Conservation (phyloP, 768 basidiomycete genomes). For the Russula dissimulans region DNA sequence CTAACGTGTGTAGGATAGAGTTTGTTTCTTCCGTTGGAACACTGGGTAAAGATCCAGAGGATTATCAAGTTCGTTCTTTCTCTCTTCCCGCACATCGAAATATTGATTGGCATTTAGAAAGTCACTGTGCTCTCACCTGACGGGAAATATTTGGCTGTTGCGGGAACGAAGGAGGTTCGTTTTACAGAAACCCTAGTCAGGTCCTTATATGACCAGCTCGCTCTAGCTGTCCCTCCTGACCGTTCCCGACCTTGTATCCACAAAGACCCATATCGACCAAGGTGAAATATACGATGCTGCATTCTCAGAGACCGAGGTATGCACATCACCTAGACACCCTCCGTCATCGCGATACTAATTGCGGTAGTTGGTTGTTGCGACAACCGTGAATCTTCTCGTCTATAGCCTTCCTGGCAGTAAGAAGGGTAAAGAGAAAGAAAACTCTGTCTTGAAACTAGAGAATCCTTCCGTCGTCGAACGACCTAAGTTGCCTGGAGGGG, state of each 20-base stretch:
- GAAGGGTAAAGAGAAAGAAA: constrained; percentile 35
- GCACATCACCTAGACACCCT: constrained; percentile 5
- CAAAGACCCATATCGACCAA: constrained; percentile 43
- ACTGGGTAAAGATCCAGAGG: constrained; percentile 52
- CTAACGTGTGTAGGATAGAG: constrained; percentile 37
- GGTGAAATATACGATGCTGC: constrained; percentile 85
- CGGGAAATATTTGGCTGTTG: constrained; percentile 54
- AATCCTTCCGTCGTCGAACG: constrained; percentile 10
- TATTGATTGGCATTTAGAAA: constrained; percentile 47
- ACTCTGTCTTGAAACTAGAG: constrained; percentile 15
- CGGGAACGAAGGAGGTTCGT: constrained; percentile 62
- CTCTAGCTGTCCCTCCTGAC: constrained; percentile 22
- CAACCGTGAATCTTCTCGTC: constrained; percentile 53
- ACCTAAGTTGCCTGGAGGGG: constrained; percentile 12
- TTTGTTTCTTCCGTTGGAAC: constrained; percentile 50
- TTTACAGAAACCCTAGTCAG: not conserved
- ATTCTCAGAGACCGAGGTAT: constrained; percentile 59
- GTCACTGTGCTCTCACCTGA: constrained; percentile 75
- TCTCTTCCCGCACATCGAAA: not conserved
- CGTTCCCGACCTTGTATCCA: constrained; percentile 32
- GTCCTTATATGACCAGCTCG: not conserved
- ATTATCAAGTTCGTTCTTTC: constrained; percentile 62
- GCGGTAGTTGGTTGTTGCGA: constrained; percentile 53
- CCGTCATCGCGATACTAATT: not conserved
- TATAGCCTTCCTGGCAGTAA: constrained; percentile 43